Evolutionary conservation across 2,329 filamentous ascomycete species (phyloP).

Genomic region (Trichoderma gracile): DNA sequence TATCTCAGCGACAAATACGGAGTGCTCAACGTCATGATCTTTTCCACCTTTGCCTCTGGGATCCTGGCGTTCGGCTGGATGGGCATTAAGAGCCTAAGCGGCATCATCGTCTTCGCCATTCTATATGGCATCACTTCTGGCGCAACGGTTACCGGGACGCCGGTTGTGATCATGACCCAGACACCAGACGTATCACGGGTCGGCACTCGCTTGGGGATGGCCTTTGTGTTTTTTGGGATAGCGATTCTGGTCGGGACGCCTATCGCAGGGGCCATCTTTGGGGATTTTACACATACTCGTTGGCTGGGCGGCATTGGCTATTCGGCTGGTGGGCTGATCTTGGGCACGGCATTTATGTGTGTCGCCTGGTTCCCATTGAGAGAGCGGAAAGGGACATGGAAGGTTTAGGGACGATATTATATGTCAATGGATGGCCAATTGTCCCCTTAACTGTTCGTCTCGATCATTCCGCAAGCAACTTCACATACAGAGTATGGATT

Average conservation of each 20-base stretch:
- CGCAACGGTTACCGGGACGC: neutral
- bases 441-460: too few relatives aligned
- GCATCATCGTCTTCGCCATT: conserved; percentile 1
- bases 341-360: neutral
- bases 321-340: neutral
- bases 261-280: conserved; percentile 16
- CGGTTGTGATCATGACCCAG: neutral
- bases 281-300: neutral
- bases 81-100: neutral
- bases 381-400: neutral
- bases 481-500: too few relatives aligned
- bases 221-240: conserved; percentile 2
- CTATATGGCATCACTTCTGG: conserved; percentile 18
- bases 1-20: conserved; percentile 40
- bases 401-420: neutral
- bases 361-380: neutral
- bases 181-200: neutral
- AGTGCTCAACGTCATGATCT: conserved; percentile 39
- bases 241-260: conserved; percentile 16
- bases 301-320: conserved; percentile 4
- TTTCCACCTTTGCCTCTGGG: conserved; percentile 6
- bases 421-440: neutral
- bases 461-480: too few relatives aligned
- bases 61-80: conserved; percentile 21
- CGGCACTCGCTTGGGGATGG: conserved; percentile 19